These are phyloP conservation scores for Plasmodium inui DNA, from an alignment of 169 alveolate genomes.

Conservation along the genomic window DNA sequence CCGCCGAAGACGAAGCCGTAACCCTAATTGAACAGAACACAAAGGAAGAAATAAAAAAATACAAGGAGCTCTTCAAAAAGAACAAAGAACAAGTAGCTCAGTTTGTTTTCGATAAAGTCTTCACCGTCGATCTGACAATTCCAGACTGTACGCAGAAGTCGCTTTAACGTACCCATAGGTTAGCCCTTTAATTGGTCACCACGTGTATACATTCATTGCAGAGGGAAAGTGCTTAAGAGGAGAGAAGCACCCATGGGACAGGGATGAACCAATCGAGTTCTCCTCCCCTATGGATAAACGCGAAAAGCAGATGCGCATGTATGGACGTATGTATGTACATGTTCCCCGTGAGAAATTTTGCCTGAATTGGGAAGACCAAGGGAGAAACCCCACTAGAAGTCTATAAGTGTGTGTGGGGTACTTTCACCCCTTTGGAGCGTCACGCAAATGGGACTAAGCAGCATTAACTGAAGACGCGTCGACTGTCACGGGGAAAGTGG, in stretches of 20 bases:
- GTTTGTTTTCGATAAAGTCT: constrained; percentile 58
- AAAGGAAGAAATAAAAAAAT: constrained; percentile 64
- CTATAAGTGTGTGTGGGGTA: no score
- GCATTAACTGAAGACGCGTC: neutral
- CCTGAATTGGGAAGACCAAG: neutral
- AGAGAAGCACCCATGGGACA: neutral
- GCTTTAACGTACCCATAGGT: neutral
- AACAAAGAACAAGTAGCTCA: constrained; percentile 72
- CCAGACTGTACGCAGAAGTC: constrained; percentile 62
- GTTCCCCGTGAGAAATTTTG: neutral
- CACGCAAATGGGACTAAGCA: neutral
- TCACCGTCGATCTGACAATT: constrained; percentile 48
- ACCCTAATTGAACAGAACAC: constrained; percentile 59
- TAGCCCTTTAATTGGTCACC: neutral
- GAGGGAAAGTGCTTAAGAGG: neutral
- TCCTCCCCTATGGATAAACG: neutral
- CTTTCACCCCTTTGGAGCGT: neutral
- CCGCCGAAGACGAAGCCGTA: constrained; percentile 72
- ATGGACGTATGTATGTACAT: neutral
- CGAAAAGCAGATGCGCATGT: neutral
- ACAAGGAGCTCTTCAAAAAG: constrained; percentile 58
- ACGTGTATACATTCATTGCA: neutral
- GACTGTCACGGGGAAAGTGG: neutral
- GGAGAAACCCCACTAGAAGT: neutral
- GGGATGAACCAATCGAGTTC: neutral